Percentiles rank a stretch among this genome's conserved stretches.
Evolutionary conservation across 2,329 filamentous ascomycete species (phyloP).

Genomic region (Fusarium bactridioides): DNA sequence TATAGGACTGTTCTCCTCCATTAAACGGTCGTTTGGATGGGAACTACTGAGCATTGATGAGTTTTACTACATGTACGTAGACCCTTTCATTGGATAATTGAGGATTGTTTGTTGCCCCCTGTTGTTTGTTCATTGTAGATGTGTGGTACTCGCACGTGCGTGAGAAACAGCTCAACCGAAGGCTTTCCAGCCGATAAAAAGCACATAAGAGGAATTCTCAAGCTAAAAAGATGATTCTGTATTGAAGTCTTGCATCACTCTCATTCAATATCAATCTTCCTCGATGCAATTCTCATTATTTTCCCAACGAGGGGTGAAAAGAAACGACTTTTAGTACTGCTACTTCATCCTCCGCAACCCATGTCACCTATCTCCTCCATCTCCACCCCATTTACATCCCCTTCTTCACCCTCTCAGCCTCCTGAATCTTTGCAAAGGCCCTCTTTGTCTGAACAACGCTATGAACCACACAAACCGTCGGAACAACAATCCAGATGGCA

Average conservation of each 20-base stretch:
- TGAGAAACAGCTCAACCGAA: no score
- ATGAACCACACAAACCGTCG: constrained; percentile 44
- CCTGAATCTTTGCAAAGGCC: constrained; percentile 43
- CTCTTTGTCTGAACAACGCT: constrained; percentile 40
- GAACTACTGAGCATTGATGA: not conserved
- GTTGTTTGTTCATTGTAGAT: no score
- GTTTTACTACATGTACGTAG: not conserved
- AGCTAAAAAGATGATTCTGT: no score
- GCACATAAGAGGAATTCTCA: no score
- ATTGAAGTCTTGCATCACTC: no score
- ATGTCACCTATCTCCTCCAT: no score
- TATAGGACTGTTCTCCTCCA: not conserved
- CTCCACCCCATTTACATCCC: not conserved
- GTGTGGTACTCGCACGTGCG: no score
- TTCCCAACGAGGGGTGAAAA: not conserved
- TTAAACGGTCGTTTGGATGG: not conserved
- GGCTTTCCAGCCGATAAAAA: no score
- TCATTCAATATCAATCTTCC: rapidly evolving
- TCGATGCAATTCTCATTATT: no score
- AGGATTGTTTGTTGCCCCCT: no score
- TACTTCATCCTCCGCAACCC: no score
- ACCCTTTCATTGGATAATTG: no score
- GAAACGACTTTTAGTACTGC: not conserved
- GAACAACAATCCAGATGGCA: constrained; percentile 62
- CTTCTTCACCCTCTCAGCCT: constrained; percentile 39